These are phyloP conservation scores for Eucalyptus sideroxylon DNA, from an alignment of 345 rosid species.

Conservation along the genomic window DNA sequence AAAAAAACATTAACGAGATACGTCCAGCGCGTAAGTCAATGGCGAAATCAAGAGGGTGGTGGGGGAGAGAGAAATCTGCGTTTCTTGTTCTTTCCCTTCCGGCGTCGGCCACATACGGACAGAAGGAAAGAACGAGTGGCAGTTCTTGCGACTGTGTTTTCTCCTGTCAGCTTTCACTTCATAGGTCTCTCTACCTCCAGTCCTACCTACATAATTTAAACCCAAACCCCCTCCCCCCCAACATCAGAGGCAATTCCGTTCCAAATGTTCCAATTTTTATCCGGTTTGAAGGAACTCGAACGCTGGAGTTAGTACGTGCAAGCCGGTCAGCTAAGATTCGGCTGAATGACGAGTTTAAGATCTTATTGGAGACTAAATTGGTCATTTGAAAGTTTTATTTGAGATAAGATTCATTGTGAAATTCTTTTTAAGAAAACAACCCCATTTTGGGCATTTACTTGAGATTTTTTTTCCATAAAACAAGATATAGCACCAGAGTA, in stretches of 20 bases:
- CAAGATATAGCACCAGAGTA: neutral
- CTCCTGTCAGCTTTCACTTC: neutral
- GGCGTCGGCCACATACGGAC: neutral
- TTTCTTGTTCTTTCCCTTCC: neutral
- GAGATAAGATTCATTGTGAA: neutral
- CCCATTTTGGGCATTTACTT: neutral
- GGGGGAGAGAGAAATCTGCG: neutral
- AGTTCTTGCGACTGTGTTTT: neutral
- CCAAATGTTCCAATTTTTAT: neutral
- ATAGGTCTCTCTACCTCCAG: neutral
- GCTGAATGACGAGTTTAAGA: neutral
- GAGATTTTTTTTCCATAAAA: neutral
- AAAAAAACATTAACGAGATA: neutral
- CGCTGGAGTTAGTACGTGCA: neutral
- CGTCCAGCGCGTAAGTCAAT: neutral
- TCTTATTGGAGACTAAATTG: neutral
- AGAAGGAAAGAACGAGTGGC: neutral
- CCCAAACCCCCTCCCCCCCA: neutral
- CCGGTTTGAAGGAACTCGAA: neutral
- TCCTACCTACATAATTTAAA: neutral
- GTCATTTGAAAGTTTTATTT: neutral
- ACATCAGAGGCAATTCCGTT: neutral
- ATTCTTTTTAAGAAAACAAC: neutral
- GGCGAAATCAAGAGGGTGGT: neutral
- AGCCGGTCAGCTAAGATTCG: neutral